phyloP scores from a whole-genome alignment of 1,139 yeast genomes.

The Blastobotrys capitulatus region DNA sequence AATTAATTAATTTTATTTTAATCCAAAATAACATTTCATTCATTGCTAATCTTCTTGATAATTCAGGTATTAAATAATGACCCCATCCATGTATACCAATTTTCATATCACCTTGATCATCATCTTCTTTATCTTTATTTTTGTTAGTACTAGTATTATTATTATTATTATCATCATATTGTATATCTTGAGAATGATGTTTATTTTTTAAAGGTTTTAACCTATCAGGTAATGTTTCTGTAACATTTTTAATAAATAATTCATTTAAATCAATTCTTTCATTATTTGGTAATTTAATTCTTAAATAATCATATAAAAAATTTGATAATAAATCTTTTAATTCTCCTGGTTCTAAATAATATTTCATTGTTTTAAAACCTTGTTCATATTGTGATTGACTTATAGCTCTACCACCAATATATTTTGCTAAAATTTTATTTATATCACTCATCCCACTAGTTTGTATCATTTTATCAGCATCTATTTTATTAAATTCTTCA shows the following conservation, averaged over 20 bases:
- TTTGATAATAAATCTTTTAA: conserved; percentile 15
- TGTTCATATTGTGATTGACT: conserved; percentile 12
- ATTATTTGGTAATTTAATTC: neutral
- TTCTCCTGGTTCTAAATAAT: conserved; percentile 16
- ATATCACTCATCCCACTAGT: conserved; percentile 8
- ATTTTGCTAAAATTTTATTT: conserved; percentile 9
- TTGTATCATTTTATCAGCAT: conserved; percentile 3
- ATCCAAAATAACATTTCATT: conserved; percentile 17
- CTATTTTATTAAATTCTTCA: neutral
- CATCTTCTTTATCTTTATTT: neutral
- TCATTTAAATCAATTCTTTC: conserved; percentile 10
- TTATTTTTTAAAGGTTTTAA: neutral
- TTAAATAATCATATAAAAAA: conserved; percentile 15
- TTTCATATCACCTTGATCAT: conserved; percentile 11
- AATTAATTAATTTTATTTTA: conserved; percentile 14
- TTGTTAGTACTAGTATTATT: neutral
- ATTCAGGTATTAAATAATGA: conserved; percentile 9
- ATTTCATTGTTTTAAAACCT: conserved; percentile 12
- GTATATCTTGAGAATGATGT: neutral
- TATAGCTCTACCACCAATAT: conserved; percentile 11
- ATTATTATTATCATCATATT: neutral
- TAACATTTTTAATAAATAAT: conserved; percentile 3
- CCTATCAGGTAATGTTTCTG: conserved; percentile 2
- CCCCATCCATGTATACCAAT: conserved; percentile 15
- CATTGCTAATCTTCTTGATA: conserved; percentile 15